A percentile compares a stretch with the other conserved stretches of the same genome.
phyloP scores from a whole-genome alignment of 345 rosid genomes.

The Brassica juncea region DNA sequence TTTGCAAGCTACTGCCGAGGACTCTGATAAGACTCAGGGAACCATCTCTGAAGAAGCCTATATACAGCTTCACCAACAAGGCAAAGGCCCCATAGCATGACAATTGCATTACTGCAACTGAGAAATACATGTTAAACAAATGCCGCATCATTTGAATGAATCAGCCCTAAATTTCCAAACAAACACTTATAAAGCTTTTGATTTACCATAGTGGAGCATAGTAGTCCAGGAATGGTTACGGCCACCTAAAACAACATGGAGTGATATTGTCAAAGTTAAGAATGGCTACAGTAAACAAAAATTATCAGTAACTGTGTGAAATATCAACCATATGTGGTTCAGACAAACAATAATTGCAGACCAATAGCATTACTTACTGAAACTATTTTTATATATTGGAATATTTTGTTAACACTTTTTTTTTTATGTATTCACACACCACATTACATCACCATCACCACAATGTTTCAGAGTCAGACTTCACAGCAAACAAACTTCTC shows the following conservation, averaged over 20 bases:
- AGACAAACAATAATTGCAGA: not conserved
- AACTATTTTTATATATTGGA: conserved; percentile 47
- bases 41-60: conserved; percentile 58
- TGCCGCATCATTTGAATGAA: not conserved
- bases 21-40: conserved; percentile 62
- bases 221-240: conserved; percentile 85
- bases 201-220: conserved; percentile 84
- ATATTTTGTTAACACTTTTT: conserved; percentile 59
- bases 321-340: conserved; percentile 55
- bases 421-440: conserved; percentile 71
- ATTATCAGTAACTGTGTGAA: not conserved
- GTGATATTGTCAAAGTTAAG: not conserved
- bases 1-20: conserved; percentile 35
- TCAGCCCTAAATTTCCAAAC: not conserved
- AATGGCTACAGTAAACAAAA: not conserved
- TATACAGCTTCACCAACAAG: conserved; percentile 59
- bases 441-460: conserved; percentile 54
- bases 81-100: conserved; percentile 77
- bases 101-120: conserved; percentile 79
- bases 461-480: conserved; percentile 48
- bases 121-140: conserved; percentile 64
- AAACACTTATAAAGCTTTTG: conserved; percentile 4
- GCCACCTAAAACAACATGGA: conserved; percentile 67
- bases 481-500: conserved; percentile 48
- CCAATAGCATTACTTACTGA: conserved; percentile 32